Evolutionary conservation across 1,284 basidiomycete species (phyloP), one percentile per base, ranked within the genome.

Genomic region (Naganishia liquefaciens): DNA sequence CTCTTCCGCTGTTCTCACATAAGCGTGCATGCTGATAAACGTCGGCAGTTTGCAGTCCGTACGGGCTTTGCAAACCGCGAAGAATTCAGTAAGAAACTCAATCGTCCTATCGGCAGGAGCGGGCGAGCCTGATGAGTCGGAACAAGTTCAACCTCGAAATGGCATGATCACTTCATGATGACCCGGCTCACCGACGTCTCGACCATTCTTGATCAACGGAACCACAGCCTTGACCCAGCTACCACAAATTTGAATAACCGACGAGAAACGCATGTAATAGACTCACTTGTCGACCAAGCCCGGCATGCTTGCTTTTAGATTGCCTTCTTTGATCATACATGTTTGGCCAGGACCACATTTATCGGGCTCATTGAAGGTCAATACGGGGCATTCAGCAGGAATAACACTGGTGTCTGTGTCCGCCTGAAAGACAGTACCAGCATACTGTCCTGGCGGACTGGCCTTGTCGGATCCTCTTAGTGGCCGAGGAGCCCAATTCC

Each of bases 361-460:
- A 33, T 67, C 65, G 11, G 65, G 65, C 40, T 67, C 65, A 33
- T 67, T 63, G 54, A 63, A 67, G 7, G 61, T 62, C 40, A 67
- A 40, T 17, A 67, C 43, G 6, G 47, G 19, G 4, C 33, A 21
- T 15, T 33, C 27, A n/a, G n/a, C n/a, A 2, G 65, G 60, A n/a
- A 66, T 28, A 0, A 4, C 50, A 28, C 25, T 19, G 9, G 51
- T 7, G 15, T 49, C 60, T 4, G 65, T 37, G 3, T n/a, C 15
- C 15, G n/a, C 37, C 9, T 23, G 28, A n/a, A 17, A 57, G 17
- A 57, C n/a, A 42, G 25, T 46, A 2, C 28, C 39, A 15, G 25
- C 54, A 17, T 33, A 47, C 17, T 57, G n/a, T 2, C 54, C 54
- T 0, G 54, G 54, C 6, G 44, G 42, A 19, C 27, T n/a, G n/a